phyloP scores from a whole-genome alignment of 192 early-diverging fungal species.

The Backusella parvicylindrica region DNA sequence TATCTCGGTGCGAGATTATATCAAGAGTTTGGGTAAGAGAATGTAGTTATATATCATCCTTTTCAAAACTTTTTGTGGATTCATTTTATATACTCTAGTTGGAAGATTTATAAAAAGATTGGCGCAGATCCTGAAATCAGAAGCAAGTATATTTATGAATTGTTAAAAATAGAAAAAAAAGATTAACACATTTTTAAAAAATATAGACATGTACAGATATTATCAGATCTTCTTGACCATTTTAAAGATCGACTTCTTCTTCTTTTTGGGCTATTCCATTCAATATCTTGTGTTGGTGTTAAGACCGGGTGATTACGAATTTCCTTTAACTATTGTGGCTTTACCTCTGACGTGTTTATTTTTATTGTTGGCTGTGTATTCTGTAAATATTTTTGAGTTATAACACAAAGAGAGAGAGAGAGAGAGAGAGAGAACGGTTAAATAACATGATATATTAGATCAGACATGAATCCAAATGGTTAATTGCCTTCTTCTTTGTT shows the following conservation, averaged over 20 bases:
- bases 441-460: constrained; percentile 28
- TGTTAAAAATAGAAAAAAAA: not conserved
- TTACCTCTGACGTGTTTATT: constrained; percentile 56
- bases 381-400: constrained; percentile 32
- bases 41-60: too few species aligned
- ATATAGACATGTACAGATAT: constrained; percentile 50
- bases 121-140: constrained; percentile 58
- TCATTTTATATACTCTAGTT: too few species aligned
- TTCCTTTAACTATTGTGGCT: constrained; percentile 51
- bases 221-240: constrained; percentile 81
- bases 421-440: too few species aligned
- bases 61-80: too few species aligned
- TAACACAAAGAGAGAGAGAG: too few species aligned
- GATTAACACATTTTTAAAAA: not conserved
- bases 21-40: constrained; percentile 56
- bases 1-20: constrained; percentile 53
- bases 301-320: constrained; percentile 40
- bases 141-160: constrained; percentile 34
- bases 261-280: constrained; percentile 71
- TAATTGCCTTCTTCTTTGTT: constrained; percentile 59
- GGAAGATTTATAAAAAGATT: constrained; percentile 63
- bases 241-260: constrained; percentile 81
- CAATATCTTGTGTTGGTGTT: constrained; percentile 63
- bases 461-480: constrained; percentile 57
- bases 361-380: constrained; percentile 62